These are phyloP conservation scores for Alternaria sp. DNA, from an alignment of 2,329 filamentous ascomycete species.

Conservation along the genomic window DNA sequence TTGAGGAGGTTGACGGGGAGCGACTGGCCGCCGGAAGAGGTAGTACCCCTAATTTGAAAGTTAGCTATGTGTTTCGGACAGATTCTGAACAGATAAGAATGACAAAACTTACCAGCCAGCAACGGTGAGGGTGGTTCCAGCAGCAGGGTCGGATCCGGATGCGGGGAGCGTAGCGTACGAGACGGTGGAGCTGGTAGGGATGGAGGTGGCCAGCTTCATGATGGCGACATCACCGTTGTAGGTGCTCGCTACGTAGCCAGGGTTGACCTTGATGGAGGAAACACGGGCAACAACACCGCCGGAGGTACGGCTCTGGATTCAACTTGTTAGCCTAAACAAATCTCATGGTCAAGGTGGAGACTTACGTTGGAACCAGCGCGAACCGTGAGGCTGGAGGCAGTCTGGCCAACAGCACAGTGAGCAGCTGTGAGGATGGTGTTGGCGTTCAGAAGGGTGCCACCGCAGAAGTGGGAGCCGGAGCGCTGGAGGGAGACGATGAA, in stretches of 20 bases:
- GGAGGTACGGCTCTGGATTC: conserved; percentile 15
- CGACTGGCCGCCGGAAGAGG: neutral
- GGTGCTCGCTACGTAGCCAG: conserved; percentile 21
- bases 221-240: conserved; percentile 34
- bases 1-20: conserved; percentile 28
- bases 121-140: conserved; percentile 24
- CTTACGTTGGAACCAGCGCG: conserved; percentile 25
- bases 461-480: conserved; percentile 32
- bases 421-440: conserved; percentile 38
- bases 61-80: neutral
- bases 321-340: neutral
- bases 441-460: conserved; percentile 36
- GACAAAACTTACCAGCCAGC: conserved; percentile 26
- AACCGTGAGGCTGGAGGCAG: conserved; percentile 4
- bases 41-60: neutral
- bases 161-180: conserved; percentile 28
- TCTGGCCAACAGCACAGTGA: conserved; percentile 28
- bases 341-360: neutral
- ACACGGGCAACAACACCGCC: conserved; percentile 27
- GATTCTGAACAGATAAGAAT: neutral
- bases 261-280: conserved; percentile 28
- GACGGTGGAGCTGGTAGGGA: conserved; percentile 31
- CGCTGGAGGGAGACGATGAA: conserved; percentile 35
- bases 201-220: conserved; percentile 31
- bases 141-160: conserved; percentile 29